Base-by-base conservation (phyloP, 208 protist genomes). In the Acanthamoeba culbertsoni region DNA sequence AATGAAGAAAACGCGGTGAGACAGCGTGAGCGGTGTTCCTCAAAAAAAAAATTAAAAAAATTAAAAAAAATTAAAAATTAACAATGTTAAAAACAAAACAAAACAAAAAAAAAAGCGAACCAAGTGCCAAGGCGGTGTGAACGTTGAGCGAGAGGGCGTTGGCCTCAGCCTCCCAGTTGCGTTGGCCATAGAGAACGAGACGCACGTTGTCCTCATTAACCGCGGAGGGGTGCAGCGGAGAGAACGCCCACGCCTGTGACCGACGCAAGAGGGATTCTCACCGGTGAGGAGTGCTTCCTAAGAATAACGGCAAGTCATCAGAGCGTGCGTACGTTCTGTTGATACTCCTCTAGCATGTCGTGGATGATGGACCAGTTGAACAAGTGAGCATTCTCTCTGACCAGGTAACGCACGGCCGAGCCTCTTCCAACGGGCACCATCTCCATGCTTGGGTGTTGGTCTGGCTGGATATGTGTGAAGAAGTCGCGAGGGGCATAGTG, bases 131-230 rank as follows among this genome's bases (percentile, higher is more conserved):
- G 6, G 48, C 43, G 16, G 51, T 88, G 45, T 88, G 43, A 7
- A 88, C 77, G 45, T 88, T 88, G 37, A 88, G 51, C 28, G 77
- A 33, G 28, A 88, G 51, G 7, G 77, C 43, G 77, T n/a, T 88
- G 48, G 42, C 37, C 3, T 62, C 77, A 31, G 12, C n/a, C 23
- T 62, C 77, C 51, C 77, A 88, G 51, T 33, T 28, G 28, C 4
- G 8, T 1, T 16, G 33, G 14, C 45, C 77, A 46, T 88, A 62
- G 48, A 88, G 43, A 10, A 88, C 48, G 14, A 88, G 33, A 10
- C 77, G 43, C 48, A 88, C 77, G 28, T 88, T 88, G 77, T 55
- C 77, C 45, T 88, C 77, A 31, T 88, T 62, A 23, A 88, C 43
- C 4, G 77, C 77, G 5, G 77, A 55, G 33, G 77, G 77, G 37